Percentiles rank a stretch among this genome's conserved stretches.
phyloP scores from a whole-genome alignment of 768 basidiomycete genomes.

The Xerocomellus intermedius region DNA sequence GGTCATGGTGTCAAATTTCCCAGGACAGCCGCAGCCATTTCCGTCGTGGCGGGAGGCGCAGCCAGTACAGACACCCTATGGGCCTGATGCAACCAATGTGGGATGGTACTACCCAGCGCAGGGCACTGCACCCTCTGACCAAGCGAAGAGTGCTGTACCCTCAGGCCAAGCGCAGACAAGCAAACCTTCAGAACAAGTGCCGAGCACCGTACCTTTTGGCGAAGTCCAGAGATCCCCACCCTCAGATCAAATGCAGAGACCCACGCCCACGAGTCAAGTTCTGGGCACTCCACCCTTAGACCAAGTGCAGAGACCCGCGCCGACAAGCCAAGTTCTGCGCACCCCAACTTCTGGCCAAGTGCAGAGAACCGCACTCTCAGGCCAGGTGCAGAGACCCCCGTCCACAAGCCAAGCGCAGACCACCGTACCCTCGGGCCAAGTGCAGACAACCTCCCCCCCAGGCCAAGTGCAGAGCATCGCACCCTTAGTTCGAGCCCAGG shows the following conservation, averaged over 20 bases:
- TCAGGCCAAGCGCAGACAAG: not conserved
- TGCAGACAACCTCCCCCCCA: not conserved
- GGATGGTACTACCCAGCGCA: constrained; percentile 9
- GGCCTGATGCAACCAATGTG: not conserved
- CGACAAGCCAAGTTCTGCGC: not conserved
- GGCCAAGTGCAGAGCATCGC: not conserved
- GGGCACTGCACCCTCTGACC: not conserved
- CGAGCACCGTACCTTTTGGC: not conserved
- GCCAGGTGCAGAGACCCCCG: not conserved
- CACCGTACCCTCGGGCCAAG: not conserved
- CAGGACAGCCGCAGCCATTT: not conserved
- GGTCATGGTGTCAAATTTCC: not conserved
- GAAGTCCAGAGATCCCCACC: not conserved
- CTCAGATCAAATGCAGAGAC: not conserved
- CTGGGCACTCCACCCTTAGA: not conserved
- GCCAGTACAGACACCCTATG: not conserved
- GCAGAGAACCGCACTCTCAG: not conserved
- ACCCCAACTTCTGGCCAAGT: not conserved
- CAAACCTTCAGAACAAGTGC: not conserved
- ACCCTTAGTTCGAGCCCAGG: not conserved
- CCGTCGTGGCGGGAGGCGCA: constrained; percentile 11
- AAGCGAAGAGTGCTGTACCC: not conserved
- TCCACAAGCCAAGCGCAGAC: not conserved
- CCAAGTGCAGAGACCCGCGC: not conserved
- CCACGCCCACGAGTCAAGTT: not conserved